A percentile compares a stretch with the other conserved stretches of the same genome.
These are phyloP conservation scores for Arthrinium phaeospermum DNA, from an alignment of 2,329 filamentous ascomycete genomes.

Conservation along the genomic window DNA sequence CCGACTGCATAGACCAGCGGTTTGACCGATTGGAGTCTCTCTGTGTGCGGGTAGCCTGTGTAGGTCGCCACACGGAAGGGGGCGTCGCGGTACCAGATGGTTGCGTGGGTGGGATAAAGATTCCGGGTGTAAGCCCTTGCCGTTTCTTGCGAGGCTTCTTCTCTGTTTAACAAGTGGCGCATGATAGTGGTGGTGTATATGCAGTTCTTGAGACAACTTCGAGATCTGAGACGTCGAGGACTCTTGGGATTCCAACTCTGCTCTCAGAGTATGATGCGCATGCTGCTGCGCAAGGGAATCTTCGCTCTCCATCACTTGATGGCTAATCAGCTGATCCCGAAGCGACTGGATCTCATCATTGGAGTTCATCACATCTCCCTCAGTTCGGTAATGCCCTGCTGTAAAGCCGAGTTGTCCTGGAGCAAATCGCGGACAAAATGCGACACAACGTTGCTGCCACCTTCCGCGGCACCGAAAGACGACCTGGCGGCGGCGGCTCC, in stretches of 20 bases:
- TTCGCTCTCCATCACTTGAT: conserved; percentile 68
- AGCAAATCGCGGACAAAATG: conserved; percentile 96
- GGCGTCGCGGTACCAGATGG: conserved; percentile 49
- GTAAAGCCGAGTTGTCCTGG: conserved; percentile 92
- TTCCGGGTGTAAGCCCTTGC: conserved; percentile 63
- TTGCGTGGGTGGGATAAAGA: conserved; percentile 62
- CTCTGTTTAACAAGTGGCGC: conserved; percentile 65
- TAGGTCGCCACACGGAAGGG: conserved; percentile 44
- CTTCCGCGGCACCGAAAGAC: conserved; percentile 63
- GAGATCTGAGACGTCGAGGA: conserved; percentile 40
- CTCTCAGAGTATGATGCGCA: conserved; percentile 63
- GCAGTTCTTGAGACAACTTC: conserved; percentile 73
- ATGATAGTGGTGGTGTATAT: conserved; percentile 96
- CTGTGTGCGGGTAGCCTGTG: conserved; percentile 47
- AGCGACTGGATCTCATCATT: conserved; percentile 93
- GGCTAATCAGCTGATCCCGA: conserved; percentile 78
- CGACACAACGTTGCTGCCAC: conserved; percentile 76
- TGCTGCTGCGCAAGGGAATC: conserved; percentile 48
- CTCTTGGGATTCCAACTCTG: conserved; percentile 69
- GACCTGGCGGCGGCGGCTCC: conserved; percentile 76
- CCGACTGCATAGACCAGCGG: conserved; percentile 70
- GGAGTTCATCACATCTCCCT: conserved; percentile 88
- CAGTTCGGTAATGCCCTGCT: conserved; percentile 89
- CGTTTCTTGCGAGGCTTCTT: conserved; percentile 76
- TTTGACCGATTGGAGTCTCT: conserved; percentile 56